phyloP scores from a whole-genome alignment of 176 grass and related monocot genomes.

The Triticum dicoccoides region DNA sequence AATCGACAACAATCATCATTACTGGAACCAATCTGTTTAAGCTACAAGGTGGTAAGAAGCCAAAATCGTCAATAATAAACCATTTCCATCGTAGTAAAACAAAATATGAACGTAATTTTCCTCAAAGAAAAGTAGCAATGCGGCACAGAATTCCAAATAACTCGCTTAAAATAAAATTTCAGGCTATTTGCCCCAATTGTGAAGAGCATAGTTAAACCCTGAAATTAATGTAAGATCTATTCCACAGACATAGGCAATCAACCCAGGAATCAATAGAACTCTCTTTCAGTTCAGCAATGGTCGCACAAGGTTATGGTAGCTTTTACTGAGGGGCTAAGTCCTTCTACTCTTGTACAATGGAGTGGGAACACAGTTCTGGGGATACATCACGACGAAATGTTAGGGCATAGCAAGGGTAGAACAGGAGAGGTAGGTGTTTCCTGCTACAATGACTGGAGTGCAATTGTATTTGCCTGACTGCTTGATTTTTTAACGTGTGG shows the following conservation, averaged over 20 bases:
- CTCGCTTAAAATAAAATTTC: neutral
- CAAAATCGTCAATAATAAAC: neutral
- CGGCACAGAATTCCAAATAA: neutral
- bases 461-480: neutral
- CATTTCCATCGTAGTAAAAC: neutral
- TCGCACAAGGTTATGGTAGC: neutral
- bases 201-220: neutral
- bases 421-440: neutral
- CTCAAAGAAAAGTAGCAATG: neutral
- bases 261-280: neutral
- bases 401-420: neutral
- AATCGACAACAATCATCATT: slow-evolving; percentile 2
- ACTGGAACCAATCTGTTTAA: neutral
- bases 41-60: neutral
- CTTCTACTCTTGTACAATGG: neutral
- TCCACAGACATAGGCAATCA: neutral
- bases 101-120: neutral
- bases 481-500: neutral
- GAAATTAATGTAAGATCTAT: neutral
- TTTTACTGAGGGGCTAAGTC: neutral
- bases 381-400: neutral
- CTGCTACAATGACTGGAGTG: neutral
- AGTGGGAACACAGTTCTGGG: neutral
- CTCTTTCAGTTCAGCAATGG: neutral
- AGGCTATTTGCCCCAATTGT: neutral